Base-by-base conservation (phyloP, 768 basidiomycete species). In the Trametes maxima region DNA sequence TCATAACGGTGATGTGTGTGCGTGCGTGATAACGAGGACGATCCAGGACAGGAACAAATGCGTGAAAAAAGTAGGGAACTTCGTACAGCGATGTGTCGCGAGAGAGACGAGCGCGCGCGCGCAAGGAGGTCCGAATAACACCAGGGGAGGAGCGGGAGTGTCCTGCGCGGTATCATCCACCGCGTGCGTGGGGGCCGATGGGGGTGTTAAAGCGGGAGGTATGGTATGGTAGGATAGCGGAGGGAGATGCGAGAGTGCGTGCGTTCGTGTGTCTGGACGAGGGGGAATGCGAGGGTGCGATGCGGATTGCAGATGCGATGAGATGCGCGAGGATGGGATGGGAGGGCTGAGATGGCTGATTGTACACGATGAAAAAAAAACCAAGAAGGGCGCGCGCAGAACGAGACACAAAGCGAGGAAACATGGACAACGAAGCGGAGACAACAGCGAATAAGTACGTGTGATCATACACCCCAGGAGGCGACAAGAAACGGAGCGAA, bases 311-410 rank as follows among this genome's bases (percentile, higher is more conserved):
- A 45, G 43, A 45, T 54, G 54, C 39, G 60, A 54, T 48, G 59
- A 21, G 59, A 39, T 37, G 59, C 51, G 59, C 51, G 59, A 46
- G 25, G 52, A 57, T 19, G 35, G 50, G 35, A 42, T 22, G 54
- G 11, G 53, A 33, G 14, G 39, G 56, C 50, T 53, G 59, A 22
- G 17, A 21, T 48, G 17, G 22, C 53, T 65, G 57, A 10, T 50
- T 37, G 66, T 67, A 67, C 66, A 67, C 40, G 59, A 63, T 50
- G 62, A 60, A n/a, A n/a, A n/a, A n/a, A n/a, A n/a, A 64, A 51
- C 62, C 52, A 59, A 64, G 47, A 54, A 45, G 16, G 40, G 42
- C 50, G 57, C 46, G 39, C 13, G 39, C 36, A 48, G 37, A 57
- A 14, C 44, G 39, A n/a, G n/a, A 54, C 25, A 43, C 60, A 59